phyloP scores from a whole-genome alignment of 148 eudicot species.

The Limonium bicolor region DNA sequence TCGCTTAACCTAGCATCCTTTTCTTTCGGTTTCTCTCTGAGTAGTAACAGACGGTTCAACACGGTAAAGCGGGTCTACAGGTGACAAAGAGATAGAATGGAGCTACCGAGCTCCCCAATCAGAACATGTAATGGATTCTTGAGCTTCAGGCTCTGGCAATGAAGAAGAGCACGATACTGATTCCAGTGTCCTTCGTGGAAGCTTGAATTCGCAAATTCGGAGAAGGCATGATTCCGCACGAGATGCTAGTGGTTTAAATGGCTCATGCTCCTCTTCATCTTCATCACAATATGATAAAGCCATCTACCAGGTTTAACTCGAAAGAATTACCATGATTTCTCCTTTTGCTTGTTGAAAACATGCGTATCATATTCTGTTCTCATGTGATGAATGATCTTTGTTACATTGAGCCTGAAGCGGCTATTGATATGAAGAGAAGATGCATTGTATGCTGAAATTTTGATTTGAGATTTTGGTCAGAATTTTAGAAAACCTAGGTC shows the following conservation, averaged over 20 bases:
- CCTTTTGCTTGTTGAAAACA: neutral
- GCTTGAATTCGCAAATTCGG: conserved; percentile 65
- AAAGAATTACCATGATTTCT: neutral
- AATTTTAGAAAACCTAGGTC: too few relatives aligned
- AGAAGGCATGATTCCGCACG: conserved; percentile 31
- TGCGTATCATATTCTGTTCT: conserved; percentile 3
- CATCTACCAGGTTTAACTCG: conserved; percentile 36
- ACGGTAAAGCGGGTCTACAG: too few relatives aligned
- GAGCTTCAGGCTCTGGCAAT: conserved; percentile 63
- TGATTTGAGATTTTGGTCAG: too few relatives aligned
- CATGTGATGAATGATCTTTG: conserved; percentile 9
- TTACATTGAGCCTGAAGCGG: conserved; percentile 51
- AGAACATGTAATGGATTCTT: conserved; percentile 79
- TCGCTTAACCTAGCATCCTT: too few relatives aligned
- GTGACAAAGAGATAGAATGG: too few relatives aligned
- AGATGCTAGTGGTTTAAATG: conserved; percentile 33
- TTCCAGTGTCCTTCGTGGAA: conserved; percentile 41
- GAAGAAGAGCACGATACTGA: conserved; percentile 64
- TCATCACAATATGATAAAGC: conserved; percentile 28
- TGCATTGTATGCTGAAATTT: conserved; percentile 85
- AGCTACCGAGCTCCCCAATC: too few relatives aligned
- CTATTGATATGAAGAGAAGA: conserved; percentile 84
- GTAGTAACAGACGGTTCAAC: too few relatives aligned
- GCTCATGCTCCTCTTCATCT: conserved; percentile 40
- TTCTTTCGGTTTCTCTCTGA: too few relatives aligned